A percentile compares a stretch with the other conserved stretches of the same genome.
phyloP scores from a whole-genome alignment of 2,329 filamentous ascomycete genomes.

The Diaporthe longicolla region DNA sequence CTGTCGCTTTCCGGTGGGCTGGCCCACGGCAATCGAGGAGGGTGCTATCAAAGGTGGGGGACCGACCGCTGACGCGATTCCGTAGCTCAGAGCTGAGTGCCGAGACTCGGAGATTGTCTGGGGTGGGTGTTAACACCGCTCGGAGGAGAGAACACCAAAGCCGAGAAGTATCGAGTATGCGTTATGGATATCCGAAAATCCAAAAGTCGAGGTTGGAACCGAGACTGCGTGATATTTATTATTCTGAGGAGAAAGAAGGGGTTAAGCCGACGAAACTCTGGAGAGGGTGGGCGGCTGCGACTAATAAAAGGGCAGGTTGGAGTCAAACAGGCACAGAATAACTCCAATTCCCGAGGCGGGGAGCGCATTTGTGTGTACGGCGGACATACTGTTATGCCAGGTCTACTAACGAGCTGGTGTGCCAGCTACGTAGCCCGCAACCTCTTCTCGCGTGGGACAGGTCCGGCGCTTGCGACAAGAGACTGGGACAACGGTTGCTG shows the following conservation, averaged over 20 bases:
- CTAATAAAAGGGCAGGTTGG: slow-evolving; percentile 31
- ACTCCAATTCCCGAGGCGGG: slow-evolving; percentile 15
- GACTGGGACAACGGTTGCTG: slow-evolving; percentile 20
- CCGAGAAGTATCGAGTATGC: neutral
- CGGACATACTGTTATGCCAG: slow-evolving; percentile 25
- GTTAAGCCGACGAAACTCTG: neutral
- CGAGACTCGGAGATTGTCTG: slow-evolving; percentile 14
- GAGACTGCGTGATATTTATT: neutral
- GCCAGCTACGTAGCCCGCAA: slow-evolving; percentile 15
- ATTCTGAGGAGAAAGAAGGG: slow-evolving; percentile 23
- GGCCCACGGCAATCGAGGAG: slow-evolving; percentile 17
- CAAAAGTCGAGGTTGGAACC: slow-evolving; percentile 12
- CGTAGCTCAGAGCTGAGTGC: slow-evolving; percentile 7
- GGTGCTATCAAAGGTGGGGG: slow-evolving; percentile 38
- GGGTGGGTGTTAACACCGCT: slow-evolving; percentile 3
- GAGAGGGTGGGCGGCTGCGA: slow-evolving; percentile 39
- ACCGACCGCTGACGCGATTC: slow-evolving; percentile 25
- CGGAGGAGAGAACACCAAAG: neutral
- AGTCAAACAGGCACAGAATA: slow-evolving; percentile 29
- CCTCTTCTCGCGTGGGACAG: slow-evolving; percentile 17
- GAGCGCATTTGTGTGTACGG: slow-evolving; percentile 6
- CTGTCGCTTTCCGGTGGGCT: slow-evolving; percentile 20
- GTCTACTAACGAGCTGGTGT: slow-evolving; percentile 9
- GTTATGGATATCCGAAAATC: neutral
- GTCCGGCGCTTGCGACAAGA: slow-evolving; percentile 20